A percentile compares a stretch with the other conserved stretches of the same genome.
Conservation (phyloP, 371 early-diverging fungal genomes). For the Apophysomyces ossiformis region DNA sequence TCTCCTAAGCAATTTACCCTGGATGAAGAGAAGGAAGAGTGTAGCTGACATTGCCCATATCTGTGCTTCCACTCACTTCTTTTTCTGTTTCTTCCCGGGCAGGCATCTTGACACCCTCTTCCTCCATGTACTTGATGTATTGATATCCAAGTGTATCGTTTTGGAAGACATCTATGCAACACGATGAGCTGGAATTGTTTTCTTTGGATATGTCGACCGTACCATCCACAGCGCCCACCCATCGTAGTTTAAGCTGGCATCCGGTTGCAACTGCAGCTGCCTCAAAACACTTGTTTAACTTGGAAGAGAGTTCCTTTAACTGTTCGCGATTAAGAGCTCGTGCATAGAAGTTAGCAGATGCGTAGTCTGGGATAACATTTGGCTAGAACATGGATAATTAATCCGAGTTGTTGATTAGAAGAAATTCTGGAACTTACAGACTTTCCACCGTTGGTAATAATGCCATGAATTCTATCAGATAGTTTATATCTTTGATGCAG, state of each 20-base stretch:
- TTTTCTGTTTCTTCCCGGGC: conserved; percentile 45
- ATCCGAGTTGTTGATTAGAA: background rate
- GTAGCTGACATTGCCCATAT: conserved; percentile 74
- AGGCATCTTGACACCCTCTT: conserved; percentile 41
- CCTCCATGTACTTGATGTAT: conserved; percentile 60
- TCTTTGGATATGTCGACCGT: conserved; percentile 1
- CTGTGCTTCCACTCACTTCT: conserved; percentile 59
- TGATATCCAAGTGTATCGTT: conserved; percentile 62
- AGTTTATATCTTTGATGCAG: background rate
- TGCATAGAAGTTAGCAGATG: conserved; percentile 48
- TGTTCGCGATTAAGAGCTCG: conserved; percentile 53
- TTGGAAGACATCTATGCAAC: conserved; percentile 43
- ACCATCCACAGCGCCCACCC: conserved; percentile 88
- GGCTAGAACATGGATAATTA: conserved; percentile 12
- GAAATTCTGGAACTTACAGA: conserved; percentile 45
- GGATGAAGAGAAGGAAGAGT: conserved; percentile 50
- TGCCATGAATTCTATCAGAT: conserved; percentile 65
- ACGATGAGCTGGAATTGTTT: background rate
- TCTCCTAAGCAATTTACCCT: conserved; percentile 6
- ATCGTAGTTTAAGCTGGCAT: conserved; percentile 67
- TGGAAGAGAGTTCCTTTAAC: conserved; percentile 42
- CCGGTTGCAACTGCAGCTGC: conserved; percentile 69
- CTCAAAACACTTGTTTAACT: conserved; percentile 53
- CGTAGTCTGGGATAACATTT: conserved; percentile 59
- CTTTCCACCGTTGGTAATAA: conserved; percentile 72